Base-by-base conservation (phyloP, 805 yeast species). In the Suhomyces tanzawaensis region DNA sequence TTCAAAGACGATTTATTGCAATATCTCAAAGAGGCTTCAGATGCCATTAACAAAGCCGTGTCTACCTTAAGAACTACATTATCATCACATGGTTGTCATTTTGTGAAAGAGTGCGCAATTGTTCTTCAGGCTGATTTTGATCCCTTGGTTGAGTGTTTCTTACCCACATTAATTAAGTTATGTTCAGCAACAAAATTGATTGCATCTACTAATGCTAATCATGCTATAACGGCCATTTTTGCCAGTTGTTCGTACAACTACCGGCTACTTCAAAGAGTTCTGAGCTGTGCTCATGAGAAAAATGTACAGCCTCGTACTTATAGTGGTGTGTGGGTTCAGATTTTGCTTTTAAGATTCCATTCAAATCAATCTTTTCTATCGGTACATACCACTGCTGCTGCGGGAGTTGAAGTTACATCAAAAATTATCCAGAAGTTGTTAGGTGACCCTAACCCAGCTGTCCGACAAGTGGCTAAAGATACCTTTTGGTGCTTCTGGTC, bases 51-150 rank as follows among this genome's bases (percentile, higher is more conserved):
- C 36, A 87, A 85, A 48, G 78, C 87, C 0, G 70, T 80, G 1
- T 50, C 71, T 6, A 89, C 98, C 0, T 66, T 93, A 40, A 70
- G 99, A 52, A 93, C 99, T 0, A 85, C 96, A 0, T 67, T 93
- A 15, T 79, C 90, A 1, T 64, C 77, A 2, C 76, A 85, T 51
- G 86, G 89, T 0, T 85, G 95, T 53, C 86, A 82, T 40, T 57
- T 89, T 15, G 68, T 86, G 8, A 86, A 85, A 53, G 98, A 90
- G 45, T 49, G 78, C 27, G 74, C 73, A 2, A 62, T 74, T 7
- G 42, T 58, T 9, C 44, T 74, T n/a, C 63, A 69, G 2, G 36
- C 47, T 4, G 51, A 54, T 13, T 56, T 77, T 37, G 82, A 77
- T 46, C 59, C 66, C 15, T 53, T 79, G 2, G 58, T 73, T 8